These are phyloP conservation scores for Globisporangium polare DNA, from an alignment of 352 stramenopile species.

Conservation along the genomic window DNA sequence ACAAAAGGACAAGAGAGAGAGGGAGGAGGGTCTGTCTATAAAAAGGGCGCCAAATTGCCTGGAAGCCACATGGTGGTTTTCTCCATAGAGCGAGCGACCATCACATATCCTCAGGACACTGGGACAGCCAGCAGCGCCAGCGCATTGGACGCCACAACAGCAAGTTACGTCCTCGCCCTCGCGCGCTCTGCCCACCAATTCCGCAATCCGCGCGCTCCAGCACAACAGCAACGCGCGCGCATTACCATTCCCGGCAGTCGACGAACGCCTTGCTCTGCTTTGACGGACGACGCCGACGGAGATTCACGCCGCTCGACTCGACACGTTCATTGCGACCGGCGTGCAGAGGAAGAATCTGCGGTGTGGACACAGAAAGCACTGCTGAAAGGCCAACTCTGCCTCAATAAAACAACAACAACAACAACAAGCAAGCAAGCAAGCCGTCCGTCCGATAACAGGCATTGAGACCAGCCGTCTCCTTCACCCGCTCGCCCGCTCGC, in stretches of 20 bases:
- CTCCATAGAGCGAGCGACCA: neutral
- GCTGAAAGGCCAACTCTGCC: neutral
- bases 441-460: no score
- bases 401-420: constrained; percentile 1
- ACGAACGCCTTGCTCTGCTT: no score
- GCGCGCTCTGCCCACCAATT: neutral
- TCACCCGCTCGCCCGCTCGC: neutral
- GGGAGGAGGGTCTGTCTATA: neutral
- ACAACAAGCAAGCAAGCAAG: neutral
- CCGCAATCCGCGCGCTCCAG: neutral
- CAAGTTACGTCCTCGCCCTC: neutral
- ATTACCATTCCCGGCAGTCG: neutral
- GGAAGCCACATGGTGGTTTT: neutral
- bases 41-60: neutral
- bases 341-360: neutral
- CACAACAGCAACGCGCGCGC: neutral
- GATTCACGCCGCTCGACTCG: neutral
- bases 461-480: neutral
- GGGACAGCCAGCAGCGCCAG: neutral
- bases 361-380: neutral
- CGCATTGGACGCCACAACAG: no score
- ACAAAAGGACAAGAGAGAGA: neutral
- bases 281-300: no score
- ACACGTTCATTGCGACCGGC: neutral
- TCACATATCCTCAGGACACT: neutral